Conservation (phyloP, 2,329 filamentous ascomycete genomes). For the Calonectria hongkongensis region DNA sequence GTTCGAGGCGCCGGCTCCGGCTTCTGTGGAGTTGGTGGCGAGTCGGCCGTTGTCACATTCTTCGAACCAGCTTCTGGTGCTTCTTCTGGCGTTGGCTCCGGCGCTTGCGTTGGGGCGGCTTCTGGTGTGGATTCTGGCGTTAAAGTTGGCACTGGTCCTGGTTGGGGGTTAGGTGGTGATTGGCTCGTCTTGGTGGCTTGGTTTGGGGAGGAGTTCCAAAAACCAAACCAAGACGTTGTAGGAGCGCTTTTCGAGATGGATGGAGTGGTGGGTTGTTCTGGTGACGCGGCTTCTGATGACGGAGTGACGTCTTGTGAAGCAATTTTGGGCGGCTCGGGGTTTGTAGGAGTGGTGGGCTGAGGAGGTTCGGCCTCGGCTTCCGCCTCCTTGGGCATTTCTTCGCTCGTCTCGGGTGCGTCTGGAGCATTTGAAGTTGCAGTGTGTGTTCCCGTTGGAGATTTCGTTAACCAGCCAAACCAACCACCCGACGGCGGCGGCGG, state of each 20-base stretch:
- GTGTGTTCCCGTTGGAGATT: slow-evolving; percentile 53
- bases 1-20: slow-evolving; percentile 65
- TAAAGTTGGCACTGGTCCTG: slow-evolving; percentile 36
- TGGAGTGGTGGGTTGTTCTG: slow-evolving; percentile 41
- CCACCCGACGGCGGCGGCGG: slow-evolving; percentile 63
- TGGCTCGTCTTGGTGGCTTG: slow-evolving; percentile 41
- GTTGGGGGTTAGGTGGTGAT: slow-evolving; percentile 34
- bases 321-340: slow-evolving; percentile 12
- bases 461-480: slow-evolving; percentile 74
- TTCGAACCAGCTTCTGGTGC: slow-evolving; percentile 53
- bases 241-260: slow-evolving; percentile 42
- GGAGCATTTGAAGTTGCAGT: slow-evolving; percentile 13
- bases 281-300: slow-evolving; percentile 43
- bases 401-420: slow-evolving; percentile 24
- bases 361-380: slow-evolving; percentile 41
- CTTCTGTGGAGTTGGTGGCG: slow-evolving; percentile 56
- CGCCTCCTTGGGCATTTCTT: slow-evolving; percentile 43
- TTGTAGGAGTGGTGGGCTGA: slow-evolving; percentile 49
- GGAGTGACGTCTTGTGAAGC: slow-evolving; percentile 29
- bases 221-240: slow-evolving; percentile 63
- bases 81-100: slow-evolving; percentile 15
- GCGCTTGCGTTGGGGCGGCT: slow-evolving; percentile 13
- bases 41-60: slow-evolving; percentile 67
- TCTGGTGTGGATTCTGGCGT: slow-evolving; percentile 20
- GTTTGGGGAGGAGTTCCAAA: slow-evolving; percentile 59